Evolutionary conservation across 768 basidiomycete species (phyloP), one percentile per base, ranked within the genome.

Genomic region (Clavulina sp.): DNA sequence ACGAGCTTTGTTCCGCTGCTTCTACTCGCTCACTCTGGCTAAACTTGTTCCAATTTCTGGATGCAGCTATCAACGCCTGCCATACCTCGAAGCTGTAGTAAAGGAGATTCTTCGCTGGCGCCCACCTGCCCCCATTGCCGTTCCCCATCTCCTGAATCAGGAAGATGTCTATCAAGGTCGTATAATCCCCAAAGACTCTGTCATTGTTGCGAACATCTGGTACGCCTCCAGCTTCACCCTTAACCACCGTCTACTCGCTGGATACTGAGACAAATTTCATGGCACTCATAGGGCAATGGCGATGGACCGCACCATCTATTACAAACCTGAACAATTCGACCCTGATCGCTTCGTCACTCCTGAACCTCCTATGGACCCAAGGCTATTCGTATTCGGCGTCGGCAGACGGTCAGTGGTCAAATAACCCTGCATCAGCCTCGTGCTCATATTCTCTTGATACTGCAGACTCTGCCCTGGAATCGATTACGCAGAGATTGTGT

Each of bases 61-160:
- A n/a, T n/a, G n/a, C n/a, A n/a, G n/a, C n/a, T n/a, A n/a, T n/a
- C n/a, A n/a, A n/a, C 43, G 26, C 16, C 60, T 69, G 29, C 69
- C 69, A 18, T 70, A 66, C 50, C 58, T 67, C 40, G 61, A 62
- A 33, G 67, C 60, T 1, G 28, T 67, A 4, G 57, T 58, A 33
- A 56, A 62, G 5, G 69, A 69, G 53, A 60, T 54, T 5, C 28
- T 62, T 24, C 57, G 67, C 43, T 69, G 65, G 65, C 57, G 57
- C 24, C 61, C 66, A 3, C 58, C 57, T 26, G 33, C 56, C 5
- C 79, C 78, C 16, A 59, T 80, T 16, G 72, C 78, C 57, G 48
- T 33, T 16, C 48, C 48, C 24, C 48, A 49, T 33, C 29, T 18
- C 13, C 28, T 49, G 7, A 49, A 16, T 29, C 26, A 49, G 28